Evolutionary conservation across 2,329 filamentous ascomycete genomes (phyloP), one percentile per base, ranked within the genome.

Genomic region (Aspergillus pseudoviridinutans): DNA sequence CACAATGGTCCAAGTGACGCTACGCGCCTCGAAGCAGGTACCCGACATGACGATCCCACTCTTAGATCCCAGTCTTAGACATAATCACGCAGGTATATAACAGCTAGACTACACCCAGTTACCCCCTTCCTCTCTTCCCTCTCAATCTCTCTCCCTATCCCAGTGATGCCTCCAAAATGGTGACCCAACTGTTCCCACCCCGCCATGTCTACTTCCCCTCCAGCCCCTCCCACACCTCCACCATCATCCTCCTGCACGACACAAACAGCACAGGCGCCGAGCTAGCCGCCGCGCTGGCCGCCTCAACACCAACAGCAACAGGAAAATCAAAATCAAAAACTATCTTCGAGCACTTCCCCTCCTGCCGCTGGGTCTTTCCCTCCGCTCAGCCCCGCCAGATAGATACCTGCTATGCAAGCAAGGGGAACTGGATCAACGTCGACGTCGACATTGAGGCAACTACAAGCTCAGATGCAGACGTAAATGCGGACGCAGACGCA

Each of bases 151-250:
- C 14, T 35, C 4, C 12, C 32, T 14, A 35, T 17, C 12, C 29
- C 27, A 12, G 17, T 35, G 32, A 35, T 35, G 32, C 14, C 24
- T 24, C 50, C 50, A 41, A 12, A 10, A 53, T 53, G 51, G 51
- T 44, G 35, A 22, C 44, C 22, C 38, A 53, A 12, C 51, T 53
- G 20, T 53, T 53, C 27, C 51, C 51, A n/a, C 51, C 51, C 17
- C 51, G 51, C 32, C 38, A 53, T 25, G 51, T 53, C 38, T 53
- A 53, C 51, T 53, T 53, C 51, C 51, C 51, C 29, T 53, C 51
- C 20, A 53, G 12, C 17, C 51, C 51, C 10, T 14, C 17, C 10
- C 51, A 53, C 25, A 42, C 51, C 20, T 42, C 4, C 20, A 53
- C 51, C 35, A 22, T 53, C 51, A 42, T 53, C 38, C 29, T 53